These are phyloP conservation scores for Achaetomiella virescens DNA, from an alignment of 495 filamentous ascomycete species.

Conservation along the genomic window DNA sequence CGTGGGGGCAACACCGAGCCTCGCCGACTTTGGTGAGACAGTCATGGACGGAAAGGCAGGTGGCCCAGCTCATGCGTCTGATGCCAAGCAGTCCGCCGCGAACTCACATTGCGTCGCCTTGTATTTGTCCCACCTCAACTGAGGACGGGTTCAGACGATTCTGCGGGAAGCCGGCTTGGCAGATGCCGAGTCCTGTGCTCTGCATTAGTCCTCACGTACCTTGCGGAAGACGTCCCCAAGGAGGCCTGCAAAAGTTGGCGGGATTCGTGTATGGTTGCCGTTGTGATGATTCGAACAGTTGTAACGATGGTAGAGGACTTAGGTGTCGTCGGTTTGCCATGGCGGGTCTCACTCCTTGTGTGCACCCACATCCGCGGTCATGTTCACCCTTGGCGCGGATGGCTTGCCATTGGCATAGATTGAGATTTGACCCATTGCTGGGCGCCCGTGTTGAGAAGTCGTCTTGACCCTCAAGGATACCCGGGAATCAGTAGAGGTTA, in stretches of 20 bases:
- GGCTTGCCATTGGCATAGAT: constrained; percentile 40
- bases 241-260: no score
- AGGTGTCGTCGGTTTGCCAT: constrained; percentile 7
- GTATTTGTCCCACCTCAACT: not conserved
- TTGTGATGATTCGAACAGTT: not conserved
- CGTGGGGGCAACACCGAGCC: not conserved
- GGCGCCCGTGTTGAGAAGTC: constrained; percentile 43
- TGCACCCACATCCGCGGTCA: constrained; percentile 34
- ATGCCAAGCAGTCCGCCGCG: not conserved
- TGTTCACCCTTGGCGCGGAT: constrained; percentile 32
- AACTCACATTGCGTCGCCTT: not conserved
- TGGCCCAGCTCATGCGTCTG: not conserved
- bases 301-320: not conserved
- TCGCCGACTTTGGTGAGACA: not conserved
- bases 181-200: constrained; percentile 1
- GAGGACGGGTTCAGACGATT: constrained; percentile 2
- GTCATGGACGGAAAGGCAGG: not conserved
- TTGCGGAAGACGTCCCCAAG: not conserved
- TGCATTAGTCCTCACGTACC: constrained; percentile 2
- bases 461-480: constrained; percentile 41
- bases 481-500: constrained; percentile 48
- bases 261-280: not conserved
- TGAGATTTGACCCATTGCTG: constrained; percentile 39
- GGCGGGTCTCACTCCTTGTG: constrained; percentile 24
- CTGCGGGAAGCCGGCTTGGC: constrained; percentile 19